These are phyloP conservation scores for Elsinoe fawcettii DNA, from an alignment of 2,329 filamentous ascomycete genomes.

Conservation along the genomic window DNA sequence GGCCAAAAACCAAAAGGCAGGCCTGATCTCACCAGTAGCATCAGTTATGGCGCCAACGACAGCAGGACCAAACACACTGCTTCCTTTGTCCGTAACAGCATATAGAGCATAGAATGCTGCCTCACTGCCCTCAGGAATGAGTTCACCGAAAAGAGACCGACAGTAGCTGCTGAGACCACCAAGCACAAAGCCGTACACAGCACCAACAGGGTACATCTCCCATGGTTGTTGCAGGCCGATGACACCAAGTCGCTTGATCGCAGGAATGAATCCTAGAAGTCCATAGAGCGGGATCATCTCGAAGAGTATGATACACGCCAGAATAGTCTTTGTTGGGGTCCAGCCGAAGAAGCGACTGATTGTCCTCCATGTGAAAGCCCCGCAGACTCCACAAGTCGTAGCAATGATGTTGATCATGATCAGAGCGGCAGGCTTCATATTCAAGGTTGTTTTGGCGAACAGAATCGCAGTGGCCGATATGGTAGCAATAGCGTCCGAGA, in stretches of 20 bases:
- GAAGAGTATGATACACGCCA: constrained; percentile 84
- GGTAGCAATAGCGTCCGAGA: constrained; percentile 90
- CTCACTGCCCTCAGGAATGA: constrained; percentile 90
- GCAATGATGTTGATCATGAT: constrained; percentile 92
- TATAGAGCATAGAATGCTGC: constrained; percentile 95
- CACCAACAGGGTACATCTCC: constrained; percentile 93
- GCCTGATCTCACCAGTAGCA: constrained; percentile 44
- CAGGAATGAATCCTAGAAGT: constrained; percentile 76
- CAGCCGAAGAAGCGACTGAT: constrained; percentile 64
- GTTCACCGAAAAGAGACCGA: constrained; percentile 80
- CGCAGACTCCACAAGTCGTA: constrained; percentile 72
- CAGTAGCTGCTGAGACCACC: constrained; percentile 92
- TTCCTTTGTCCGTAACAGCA: constrained; percentile 95
- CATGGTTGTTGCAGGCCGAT: constrained; percentile 85
- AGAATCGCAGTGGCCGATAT: constrained; percentile 90
- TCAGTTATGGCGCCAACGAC: constrained; percentile 93
- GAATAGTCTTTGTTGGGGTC: constrained; percentile 75
- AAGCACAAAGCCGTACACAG: constrained; percentile 85
- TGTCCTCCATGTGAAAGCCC: constrained; percentile 82
- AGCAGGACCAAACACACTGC: constrained; percentile 84
- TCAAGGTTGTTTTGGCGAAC: constrained; percentile 86
- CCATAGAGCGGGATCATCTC: constrained; percentile 91
- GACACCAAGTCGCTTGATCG: constrained; percentile 64
- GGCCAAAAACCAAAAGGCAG: constrained; percentile 85
- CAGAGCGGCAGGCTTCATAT: constrained; percentile 80